Evolutionary conservation across 1,284 basidiomycete species (phyloP), one percentile per base, ranked within the genome.

Genomic region (Anthracocystis walkeri): DNA sequence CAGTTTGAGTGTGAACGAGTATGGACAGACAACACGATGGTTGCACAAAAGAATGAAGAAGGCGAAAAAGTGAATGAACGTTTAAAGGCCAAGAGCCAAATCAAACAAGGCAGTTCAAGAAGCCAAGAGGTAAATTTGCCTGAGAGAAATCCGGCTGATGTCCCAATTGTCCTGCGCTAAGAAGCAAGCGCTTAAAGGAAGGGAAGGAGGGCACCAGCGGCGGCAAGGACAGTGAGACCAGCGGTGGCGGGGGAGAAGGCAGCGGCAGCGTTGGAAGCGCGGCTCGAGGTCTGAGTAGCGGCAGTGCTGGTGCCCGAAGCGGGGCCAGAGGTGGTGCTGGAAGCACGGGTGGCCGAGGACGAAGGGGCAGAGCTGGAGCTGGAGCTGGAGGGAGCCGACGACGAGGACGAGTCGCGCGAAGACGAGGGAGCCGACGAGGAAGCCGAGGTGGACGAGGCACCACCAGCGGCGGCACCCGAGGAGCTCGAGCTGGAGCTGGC

Each of bases 171-270:
- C 42, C 41, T 20, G 27, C 10, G 38, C 40, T 16, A 44, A 16
- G 21, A 23, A 48, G 41, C 53, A 49, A 20, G 21, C 56, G 51
- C 46, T 75, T 57, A 75, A 44, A 75, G 58, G 72, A 75, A 69
- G 63, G 72, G 56, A 18, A 75, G 66, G 49, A 75, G 58, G 49
- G 72, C 72, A 70, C 72, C 72, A 27, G 59, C 72, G 40, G 65
- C 33, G 49, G 62, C 72, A 41, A 75, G 50, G 59, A 75, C 48
- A 46, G 72, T 49, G 33, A 75, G 72, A 57, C 72, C 72, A 35
- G 63, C 72, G 48, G 66, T 69, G 59, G 72, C 59, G 63, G 72
- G 72, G 25, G 72, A 75, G 56, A 75, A 65, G 59, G 63, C 63
- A 16, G 62, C 60, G 45, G 72, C 72, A 29, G 21, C 63, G 66